Conservation (phyloP, 768 basidiomycete species). For the Mycena rebaudengoi region DNA sequence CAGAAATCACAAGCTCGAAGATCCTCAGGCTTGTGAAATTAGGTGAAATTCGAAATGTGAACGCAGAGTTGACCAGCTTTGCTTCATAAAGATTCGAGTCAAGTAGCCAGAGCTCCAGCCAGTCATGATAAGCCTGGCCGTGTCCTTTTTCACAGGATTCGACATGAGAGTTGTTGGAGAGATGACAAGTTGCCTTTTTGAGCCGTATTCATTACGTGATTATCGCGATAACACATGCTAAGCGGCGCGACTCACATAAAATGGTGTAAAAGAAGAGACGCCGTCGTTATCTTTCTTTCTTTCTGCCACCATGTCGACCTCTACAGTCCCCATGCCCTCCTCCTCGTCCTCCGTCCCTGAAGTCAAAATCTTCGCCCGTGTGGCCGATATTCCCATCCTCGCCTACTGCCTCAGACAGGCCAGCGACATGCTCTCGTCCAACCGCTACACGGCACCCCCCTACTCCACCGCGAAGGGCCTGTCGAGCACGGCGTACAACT, state of each 20-base stretch:
- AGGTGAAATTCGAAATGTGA: too few relatives aligned
- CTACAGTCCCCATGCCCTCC: constrained; percentile 24
- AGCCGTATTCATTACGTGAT: too few relatives aligned
- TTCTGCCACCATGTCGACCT: constrained; percentile 21
- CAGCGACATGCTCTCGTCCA: constrained; percentile 64
- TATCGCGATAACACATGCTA: constrained; percentile 3
- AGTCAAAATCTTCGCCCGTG: constrained; percentile 67
- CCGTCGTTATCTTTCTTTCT: constrained; percentile 3
- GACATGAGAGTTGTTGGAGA: too few relatives aligned
- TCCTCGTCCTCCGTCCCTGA: constrained; percentile 49
- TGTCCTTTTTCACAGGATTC: too few relatives aligned
- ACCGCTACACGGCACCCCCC: constrained; percentile 68
- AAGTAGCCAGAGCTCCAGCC: too few relatives aligned
- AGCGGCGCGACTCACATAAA: background rate
- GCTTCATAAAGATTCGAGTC: too few relatives aligned
- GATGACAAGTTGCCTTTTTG: constrained; percentile 5
- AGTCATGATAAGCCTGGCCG: too few relatives aligned
- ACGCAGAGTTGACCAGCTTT: too few relatives aligned
- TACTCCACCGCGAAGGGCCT: constrained; percentile 73
- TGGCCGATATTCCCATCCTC: constrained; percentile 79
- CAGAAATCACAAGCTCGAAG: too few relatives aligned
- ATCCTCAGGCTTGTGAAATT: too few relatives aligned
- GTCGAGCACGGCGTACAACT: constrained; percentile 65
- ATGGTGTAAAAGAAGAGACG: background rate
- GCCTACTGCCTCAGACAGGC: constrained; percentile 68